phyloP scores from a whole-genome alignment of 1,139 yeast genomes.

The Scheffersomyces segobiensis region DNA sequence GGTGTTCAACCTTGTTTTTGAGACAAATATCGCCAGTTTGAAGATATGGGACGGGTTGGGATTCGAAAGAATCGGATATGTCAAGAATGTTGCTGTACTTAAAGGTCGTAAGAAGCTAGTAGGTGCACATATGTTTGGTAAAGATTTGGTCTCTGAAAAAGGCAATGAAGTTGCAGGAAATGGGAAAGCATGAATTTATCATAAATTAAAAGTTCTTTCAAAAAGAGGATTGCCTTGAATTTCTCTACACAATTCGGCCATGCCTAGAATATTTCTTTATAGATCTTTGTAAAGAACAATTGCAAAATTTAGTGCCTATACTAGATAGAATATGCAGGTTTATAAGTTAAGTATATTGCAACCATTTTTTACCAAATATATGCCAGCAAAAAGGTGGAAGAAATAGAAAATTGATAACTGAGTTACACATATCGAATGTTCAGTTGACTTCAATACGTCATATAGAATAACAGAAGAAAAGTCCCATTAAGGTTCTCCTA shows the following conservation, averaged over 20 bases:
- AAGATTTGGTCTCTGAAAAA: slow-evolving; percentile 33
- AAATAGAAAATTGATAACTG: too few species aligned
- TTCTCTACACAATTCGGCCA: not conserved
- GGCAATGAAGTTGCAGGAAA: not conserved
- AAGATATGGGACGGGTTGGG: slow-evolving; percentile 77
- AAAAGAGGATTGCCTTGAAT: too few species aligned
- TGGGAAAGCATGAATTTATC: not conserved
- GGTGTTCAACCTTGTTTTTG: slow-evolving; percentile 82
- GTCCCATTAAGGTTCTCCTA: too few species aligned
- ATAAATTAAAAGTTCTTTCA: too few species aligned
- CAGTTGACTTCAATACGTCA: too few species aligned
- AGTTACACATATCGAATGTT: too few species aligned
- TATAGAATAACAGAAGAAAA: too few species aligned
- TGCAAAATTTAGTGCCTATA: not conserved
- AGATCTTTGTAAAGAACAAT: too few species aligned
- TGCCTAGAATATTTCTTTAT: too few species aligned
- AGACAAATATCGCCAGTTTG: slow-evolving; percentile 65
- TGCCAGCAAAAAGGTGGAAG: too few species aligned
- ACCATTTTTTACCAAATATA: too few species aligned
- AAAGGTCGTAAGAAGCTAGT: slow-evolving; percentile 61
- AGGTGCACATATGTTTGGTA: slow-evolving; percentile 70
- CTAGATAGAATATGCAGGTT: not conserved
- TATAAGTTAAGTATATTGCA: too few species aligned
- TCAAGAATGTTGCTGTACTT: slow-evolving; percentile 65
- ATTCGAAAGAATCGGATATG: slow-evolving; percentile 68